These are phyloP conservation scores for Diplotaxis tenuifolia DNA, from an alignment of 345 rosid species.

Conservation along the genomic window DNA sequence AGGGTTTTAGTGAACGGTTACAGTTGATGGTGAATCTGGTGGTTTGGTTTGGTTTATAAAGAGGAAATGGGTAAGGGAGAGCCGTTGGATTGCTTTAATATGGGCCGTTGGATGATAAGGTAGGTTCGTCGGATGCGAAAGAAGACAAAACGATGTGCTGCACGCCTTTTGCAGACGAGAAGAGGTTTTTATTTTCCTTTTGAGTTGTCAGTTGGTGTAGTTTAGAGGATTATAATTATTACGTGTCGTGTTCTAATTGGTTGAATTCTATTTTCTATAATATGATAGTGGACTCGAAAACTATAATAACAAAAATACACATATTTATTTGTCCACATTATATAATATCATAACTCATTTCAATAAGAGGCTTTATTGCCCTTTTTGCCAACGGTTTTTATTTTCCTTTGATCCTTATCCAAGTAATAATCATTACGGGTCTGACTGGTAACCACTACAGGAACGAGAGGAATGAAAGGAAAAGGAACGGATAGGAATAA, in stretches of 20 bases:
- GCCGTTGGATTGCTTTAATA: slow-evolving; percentile 32
- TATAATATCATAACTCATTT: neutral
- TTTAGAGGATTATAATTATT: neutral
- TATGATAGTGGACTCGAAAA: neutral
- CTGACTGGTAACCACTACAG: too few relatives aligned
- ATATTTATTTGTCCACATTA: neutral
- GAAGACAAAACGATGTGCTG: slow-evolving; percentile 38
- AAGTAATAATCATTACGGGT: neutral
- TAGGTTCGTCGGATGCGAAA: slow-evolving; percentile 14
- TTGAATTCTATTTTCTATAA: neutral
- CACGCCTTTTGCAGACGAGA: slow-evolving; percentile 24
- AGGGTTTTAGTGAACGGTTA: slow-evolving; percentile 25
- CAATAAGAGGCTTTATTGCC: neutral
- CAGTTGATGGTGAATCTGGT: neutral
- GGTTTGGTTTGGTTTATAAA: slow-evolving; percentile 28
- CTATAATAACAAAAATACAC: neutral
- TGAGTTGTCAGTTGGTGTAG: neutral
- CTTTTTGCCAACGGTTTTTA: neutral
- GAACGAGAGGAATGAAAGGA: too few relatives aligned
- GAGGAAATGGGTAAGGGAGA: neutral
- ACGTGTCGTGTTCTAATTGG: neutral
- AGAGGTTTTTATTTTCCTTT: neutral
- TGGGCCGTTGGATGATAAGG: slow-evolving; percentile 16
- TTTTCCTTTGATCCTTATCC: neutral
- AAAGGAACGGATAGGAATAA: too few relatives aligned